Evolutionary conservation across 1,284 basidiomycete species (phyloP).

Genomic region (Sanghuangporus weigelae): DNA sequence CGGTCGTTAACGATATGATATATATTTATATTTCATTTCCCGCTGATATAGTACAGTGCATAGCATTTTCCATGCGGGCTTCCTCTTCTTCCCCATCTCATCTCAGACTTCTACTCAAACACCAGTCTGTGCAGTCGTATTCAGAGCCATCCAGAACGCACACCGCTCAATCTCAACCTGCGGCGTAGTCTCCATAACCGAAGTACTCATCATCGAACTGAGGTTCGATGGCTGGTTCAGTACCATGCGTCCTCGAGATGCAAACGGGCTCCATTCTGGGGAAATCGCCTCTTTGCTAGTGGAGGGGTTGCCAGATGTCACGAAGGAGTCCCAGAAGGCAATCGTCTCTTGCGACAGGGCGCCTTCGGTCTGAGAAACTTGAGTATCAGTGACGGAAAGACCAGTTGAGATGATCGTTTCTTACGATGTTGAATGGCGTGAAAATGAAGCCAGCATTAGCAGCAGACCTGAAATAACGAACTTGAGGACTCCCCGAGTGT

Average conservation of each 20-base stretch:
- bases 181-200: conserved; percentile 30
- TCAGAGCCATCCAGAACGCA: conserved; percentile 37
- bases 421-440: conserved; percentile 34
- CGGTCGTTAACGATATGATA: too few relatives aligned
- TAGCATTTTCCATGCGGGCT: background rate
- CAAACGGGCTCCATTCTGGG: conserved; percentile 29
- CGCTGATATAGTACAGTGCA: too few relatives aligned
- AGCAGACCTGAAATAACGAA: conserved; percentile 18
- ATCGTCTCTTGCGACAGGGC: conserved; percentile 36
- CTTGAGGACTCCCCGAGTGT: background rate
- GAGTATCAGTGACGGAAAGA: background rate
- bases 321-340: conserved; percentile 42
- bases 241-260: conserved; percentile 21
- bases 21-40: too few relatives aligned
- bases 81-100: background rate
- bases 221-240: conserved; percentile 20
- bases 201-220: conserved; percentile 7
- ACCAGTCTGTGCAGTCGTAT: conserved; percentile 27
- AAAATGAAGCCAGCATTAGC: conserved; percentile 36
- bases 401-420: conserved; percentile 13
- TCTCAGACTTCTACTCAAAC: conserved; percentile 8
- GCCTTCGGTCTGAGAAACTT: conserved; percentile 32
- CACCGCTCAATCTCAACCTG: conserved; percentile 31
- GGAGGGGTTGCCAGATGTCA: conserved; percentile 32
- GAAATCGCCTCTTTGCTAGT: conserved; percentile 26